Evolutionary conservation across 768 basidiomycete species (phyloP).

Genomic region (Suillus clintonianus): DNA sequence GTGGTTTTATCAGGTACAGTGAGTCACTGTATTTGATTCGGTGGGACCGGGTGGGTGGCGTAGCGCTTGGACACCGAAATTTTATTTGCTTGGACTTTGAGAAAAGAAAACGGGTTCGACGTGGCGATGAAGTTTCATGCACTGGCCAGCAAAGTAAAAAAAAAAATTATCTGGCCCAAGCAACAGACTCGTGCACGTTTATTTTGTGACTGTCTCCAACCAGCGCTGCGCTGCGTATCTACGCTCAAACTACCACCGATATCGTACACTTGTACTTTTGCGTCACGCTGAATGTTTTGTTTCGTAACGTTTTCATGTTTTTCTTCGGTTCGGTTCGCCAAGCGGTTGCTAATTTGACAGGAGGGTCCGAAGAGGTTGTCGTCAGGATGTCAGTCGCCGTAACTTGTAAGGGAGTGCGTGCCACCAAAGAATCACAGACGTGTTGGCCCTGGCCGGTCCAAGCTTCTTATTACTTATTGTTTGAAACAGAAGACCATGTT

Average conservation of each 20-base stretch:
- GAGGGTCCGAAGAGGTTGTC: slow-evolving; percentile 7
- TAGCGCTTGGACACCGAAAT: background rate
- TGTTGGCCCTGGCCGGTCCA: background rate
- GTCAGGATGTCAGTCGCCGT: slow-evolving; percentile 6
- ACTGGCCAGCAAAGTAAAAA: background rate
- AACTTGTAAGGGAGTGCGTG: background rate
- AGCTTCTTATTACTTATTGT: background rate
- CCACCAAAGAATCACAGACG: background rate
- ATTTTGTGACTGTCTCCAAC: no score
- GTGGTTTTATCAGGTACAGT: background rate
- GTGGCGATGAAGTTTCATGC: background rate
- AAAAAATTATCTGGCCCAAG: background rate
- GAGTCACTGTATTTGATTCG: no score
- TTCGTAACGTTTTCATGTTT: background rate
- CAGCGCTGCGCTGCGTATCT: background rate
- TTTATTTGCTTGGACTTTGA: background rate
- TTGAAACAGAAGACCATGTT: background rate
- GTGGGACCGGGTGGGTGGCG: no score
- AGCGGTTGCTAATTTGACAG: slow-evolving; percentile 1
- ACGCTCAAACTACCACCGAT: no score
- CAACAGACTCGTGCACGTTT: no score
- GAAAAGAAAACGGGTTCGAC: background rate
- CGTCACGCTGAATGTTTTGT: background rate
- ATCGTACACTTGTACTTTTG: background rate
- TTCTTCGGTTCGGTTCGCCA: slow-evolving; percentile 3